Percentiles rank a stretch among this genome's conserved stretches.
Conservation (phyloP, 192 early-diverging fungal genomes). For the Mortierella claussenii region DNA sequence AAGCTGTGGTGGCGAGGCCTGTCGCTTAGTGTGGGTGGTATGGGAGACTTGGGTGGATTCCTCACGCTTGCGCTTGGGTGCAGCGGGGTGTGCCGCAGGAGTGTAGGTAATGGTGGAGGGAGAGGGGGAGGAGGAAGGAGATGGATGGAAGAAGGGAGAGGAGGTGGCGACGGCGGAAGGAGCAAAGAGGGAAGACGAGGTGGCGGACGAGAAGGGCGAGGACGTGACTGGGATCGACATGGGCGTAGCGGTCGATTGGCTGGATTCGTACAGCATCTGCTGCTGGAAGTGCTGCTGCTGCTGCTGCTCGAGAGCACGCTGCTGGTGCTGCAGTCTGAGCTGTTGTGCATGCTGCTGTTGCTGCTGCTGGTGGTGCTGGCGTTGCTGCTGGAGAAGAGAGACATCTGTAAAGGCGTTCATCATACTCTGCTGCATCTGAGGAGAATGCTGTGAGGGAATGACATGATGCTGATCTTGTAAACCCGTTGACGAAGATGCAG, state of each 20-base stretch:
- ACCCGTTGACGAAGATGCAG: neutral
- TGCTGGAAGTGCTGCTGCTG: conserved; percentile 28
- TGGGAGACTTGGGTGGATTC: no score
- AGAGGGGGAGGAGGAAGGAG: neutral
- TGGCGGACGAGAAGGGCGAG: conserved; percentile 9
- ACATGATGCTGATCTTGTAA: conserved; percentile 9
- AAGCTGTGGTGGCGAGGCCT: conserved; percentile 16
- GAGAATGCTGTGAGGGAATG: conserved; percentile 26
- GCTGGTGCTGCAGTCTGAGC: conserved; percentile 30
- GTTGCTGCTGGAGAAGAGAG: conserved; percentile 30
- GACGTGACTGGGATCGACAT: conserved; percentile 30
- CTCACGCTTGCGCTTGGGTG: conserved; percentile 46
- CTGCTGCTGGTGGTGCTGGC: conserved; percentile 38
- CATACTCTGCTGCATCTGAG: conserved; percentile 28
- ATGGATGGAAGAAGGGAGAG: conserved; percentile 25
- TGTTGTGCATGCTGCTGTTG: conserved; percentile 46
- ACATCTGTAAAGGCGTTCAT: conserved; percentile 18
- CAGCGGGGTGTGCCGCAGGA: conserved; percentile 42
- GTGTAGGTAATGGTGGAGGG: conserved; percentile 5
- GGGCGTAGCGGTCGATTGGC: conserved; percentile 10
- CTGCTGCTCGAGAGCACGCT: conserved; percentile 21
- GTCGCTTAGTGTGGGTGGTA: no score
- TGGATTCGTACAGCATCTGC: conserved; percentile 27
- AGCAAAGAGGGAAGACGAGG: neutral
- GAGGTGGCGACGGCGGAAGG: conserved; percentile 15